Base-by-base conservation (phyloP, 306 rosid species). In the Macrotyloma uniflorum region DNA sequence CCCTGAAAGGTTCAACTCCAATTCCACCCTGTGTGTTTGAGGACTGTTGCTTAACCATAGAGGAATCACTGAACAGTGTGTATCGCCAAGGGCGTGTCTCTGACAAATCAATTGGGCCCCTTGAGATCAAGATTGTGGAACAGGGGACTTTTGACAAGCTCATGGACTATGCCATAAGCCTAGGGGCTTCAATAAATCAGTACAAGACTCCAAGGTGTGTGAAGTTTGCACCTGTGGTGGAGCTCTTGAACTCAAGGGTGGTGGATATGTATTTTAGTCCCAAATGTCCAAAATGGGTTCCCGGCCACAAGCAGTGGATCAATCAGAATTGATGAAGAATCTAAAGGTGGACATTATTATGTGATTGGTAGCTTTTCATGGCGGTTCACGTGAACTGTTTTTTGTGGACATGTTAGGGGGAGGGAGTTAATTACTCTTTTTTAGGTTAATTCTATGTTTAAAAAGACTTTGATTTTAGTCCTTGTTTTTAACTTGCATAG, bases 201-300 rank as follows among this genome's bases (percentile, higher is more conserved):
- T 95, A 95, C 77, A 95, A 95, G 79, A 87, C 98, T 3, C 98
- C 98, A 23, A 88, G 98, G 80, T 95, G 98, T 72, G 98, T 95
- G 6, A 95, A 95, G 32, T 91, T 85, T 82, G 91, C 87, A 75
- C 98, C 99, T 68, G 91, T 95, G 73, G 90, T 95, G 18, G 94
- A 92, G 66, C 97, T 95, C 16, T 74, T 95, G 93, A 89, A 88
- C 86, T 87, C 97, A 0, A 95, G 87, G 90, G 93, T 83, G 3
- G 79, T 72, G 63, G 67, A 85, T 11, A 86, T 28, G 59, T 93
- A 89, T 77, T 88, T 88, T 24, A 95, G 98, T 69, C 99, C 99
- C 15, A 95, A 93, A 59, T 89, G 93, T 84, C 99, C 99, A n/a
- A 95, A 88, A 75, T 95, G 99, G 99, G 84, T 78, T 68, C 90